Percentiles rank a stretch among this genome's conserved stretches.
These are phyloP conservation scores for Leccinum boreale DNA, from an alignment of 768 basidiomycete species.

Conservation along the genomic window DNA sequence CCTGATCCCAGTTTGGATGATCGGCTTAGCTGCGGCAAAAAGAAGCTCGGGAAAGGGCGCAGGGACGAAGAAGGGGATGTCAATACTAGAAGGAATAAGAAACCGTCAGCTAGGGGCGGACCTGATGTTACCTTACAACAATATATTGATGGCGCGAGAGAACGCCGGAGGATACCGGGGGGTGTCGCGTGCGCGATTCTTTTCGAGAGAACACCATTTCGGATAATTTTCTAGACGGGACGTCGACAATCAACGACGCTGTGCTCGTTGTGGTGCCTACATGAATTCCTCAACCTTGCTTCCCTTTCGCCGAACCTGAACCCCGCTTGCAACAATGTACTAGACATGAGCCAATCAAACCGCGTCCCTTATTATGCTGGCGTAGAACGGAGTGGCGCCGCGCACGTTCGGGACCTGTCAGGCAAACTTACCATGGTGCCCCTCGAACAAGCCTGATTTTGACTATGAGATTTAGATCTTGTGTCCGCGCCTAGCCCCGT, in stretches of 20 bases:
- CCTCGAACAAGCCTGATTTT: slow-evolving; percentile 28
- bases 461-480: slow-evolving; percentile 18
- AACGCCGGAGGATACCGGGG: slow-evolving; percentile 21
- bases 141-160: slow-evolving; percentile 12
- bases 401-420: slow-evolving; percentile 1
- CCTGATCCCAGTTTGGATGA: slow-evolving; percentile 8
- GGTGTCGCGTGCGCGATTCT: neutral
- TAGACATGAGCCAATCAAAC: slow-evolving; percentile 13
- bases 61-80: slow-evolving; percentile 12
- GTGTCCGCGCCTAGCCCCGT: slow-evolving; percentile 8
- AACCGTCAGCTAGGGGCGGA: slow-evolving; percentile 2
- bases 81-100: slow-evolving; percentile 12
- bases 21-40: slow-evolving; percentile 25
- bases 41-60: slow-evolving; percentile 18
- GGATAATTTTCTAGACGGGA: neutral
- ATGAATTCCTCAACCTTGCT: neutral
- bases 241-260: neutral
- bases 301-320: slow-evolving; percentile 4
- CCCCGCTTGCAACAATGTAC: slow-evolving; percentile 13
- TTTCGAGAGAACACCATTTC: neutral
- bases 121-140: slow-evolving; percentile 7
- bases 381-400: slow-evolving; percentile 2
- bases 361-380: slow-evolving; percentile 1
- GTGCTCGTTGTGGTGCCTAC: neutral
- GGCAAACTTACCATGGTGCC: neutral